Evolutionary conservation across 257 asterid species (phyloP).

Genomic region (Primulina huaijiensis): DNA sequence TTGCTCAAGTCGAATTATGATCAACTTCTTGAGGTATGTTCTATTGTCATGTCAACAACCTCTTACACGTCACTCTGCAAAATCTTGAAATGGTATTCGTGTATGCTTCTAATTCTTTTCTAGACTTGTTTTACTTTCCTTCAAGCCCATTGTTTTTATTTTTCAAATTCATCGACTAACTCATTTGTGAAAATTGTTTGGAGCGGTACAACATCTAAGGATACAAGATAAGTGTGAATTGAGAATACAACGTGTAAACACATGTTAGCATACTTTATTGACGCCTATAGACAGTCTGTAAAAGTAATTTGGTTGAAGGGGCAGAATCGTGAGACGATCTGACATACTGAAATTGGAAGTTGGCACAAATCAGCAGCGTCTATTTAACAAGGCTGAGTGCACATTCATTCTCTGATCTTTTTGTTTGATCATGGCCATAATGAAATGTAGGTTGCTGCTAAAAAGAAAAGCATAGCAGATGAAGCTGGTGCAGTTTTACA

Average conservation of each 20-base stretch:
- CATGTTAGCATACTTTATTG: not conserved
- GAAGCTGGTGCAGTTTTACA: slow-evolving; percentile 75
- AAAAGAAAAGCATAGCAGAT: slow-evolving; percentile 77
- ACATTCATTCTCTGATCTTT: slow-evolving; percentile 3
- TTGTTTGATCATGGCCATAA: slow-evolving; percentile 10
- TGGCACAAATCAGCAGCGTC: not conserved
- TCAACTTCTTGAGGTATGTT: slow-evolving; percentile 85
- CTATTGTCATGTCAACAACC: not conserved
- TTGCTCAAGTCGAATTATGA: slow-evolving; percentile 92
- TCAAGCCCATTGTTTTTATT: not conserved
- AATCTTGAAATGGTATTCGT: not conserved
- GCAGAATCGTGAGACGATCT: not conserved
- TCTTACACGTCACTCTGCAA: not conserved
- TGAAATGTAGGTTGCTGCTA: slow-evolving; percentile 64
- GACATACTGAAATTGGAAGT: not conserved
- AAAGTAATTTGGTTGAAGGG: not conserved
- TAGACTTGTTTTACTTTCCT: not conserved
- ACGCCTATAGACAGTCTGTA: not conserved
- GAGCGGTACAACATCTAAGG: not conserved
- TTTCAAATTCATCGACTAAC: not conserved
- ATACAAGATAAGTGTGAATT: not conserved
- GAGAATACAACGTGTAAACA: not conserved
- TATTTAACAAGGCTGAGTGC: not conserved
- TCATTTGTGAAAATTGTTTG: too few relatives aligned
- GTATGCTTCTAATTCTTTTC: not conserved